A percentile compares a stretch with the other conserved stretches of the same genome.
These are phyloP conservation scores for Wallacemonas rigidus DNA, from an alignment of 208 protist genomes.

Conservation along the genomic window DNA sequence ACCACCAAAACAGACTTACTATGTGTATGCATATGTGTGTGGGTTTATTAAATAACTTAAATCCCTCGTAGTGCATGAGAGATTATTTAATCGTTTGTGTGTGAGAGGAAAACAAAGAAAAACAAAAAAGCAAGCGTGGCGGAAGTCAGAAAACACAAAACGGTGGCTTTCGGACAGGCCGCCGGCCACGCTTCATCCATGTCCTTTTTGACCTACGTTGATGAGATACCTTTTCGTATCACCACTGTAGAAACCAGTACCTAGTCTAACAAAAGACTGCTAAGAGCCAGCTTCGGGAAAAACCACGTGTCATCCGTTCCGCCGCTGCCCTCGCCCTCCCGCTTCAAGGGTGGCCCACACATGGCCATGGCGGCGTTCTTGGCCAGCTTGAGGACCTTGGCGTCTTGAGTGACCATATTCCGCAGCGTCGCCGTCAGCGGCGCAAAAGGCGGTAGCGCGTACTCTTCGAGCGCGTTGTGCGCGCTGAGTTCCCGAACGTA, in stretches of 20 bases:
- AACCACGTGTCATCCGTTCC: slow-evolving; percentile 51
- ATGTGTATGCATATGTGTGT: too few relatives aligned
- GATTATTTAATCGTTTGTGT: too few relatives aligned
- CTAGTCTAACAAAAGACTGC: slow-evolving; percentile 66
- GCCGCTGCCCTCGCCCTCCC: slow-evolving; percentile 16
- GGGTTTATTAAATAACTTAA: too few relatives aligned
- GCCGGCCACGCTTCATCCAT: too few relatives aligned
- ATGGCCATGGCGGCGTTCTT: slow-evolving; percentile 70
- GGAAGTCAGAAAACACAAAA: too few relatives aligned
- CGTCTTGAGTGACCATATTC: slow-evolving; percentile 67
- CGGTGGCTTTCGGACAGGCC: too few relatives aligned
- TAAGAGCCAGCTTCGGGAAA: slow-evolving; percentile 63
- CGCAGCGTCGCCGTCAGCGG: slow-evolving; percentile 79
- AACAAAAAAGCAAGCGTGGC: too few relatives aligned
- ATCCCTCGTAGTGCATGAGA: too few relatives aligned
- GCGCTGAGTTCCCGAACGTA: slow-evolving; percentile 64
- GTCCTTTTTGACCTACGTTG: too few relatives aligned
- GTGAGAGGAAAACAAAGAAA: too few relatives aligned
- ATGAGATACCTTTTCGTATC: too few relatives aligned
- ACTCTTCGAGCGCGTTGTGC: slow-evolving; percentile 56
- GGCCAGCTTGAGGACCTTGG: slow-evolving; percentile 57
- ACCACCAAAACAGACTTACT: too few relatives aligned
- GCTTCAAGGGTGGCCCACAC: slow-evolving; percentile 30
- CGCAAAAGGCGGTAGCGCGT: slow-evolving; percentile 70
- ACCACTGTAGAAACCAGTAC: background rate